Conservation (phyloP, 2,329 filamentous ascomycete species). For the Penicillium sp. region DNA sequence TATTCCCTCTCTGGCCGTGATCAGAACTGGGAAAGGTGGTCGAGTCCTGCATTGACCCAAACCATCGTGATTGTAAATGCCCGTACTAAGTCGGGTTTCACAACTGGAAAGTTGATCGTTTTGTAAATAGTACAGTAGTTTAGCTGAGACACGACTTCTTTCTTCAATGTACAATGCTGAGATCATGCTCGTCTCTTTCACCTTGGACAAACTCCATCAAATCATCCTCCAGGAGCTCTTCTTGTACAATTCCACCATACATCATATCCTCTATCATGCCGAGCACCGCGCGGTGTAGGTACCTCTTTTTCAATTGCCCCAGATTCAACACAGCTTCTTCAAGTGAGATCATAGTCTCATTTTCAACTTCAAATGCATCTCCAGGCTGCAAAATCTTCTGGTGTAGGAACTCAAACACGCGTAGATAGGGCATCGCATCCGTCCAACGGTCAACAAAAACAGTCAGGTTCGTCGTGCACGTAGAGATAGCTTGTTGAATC, state of each 20-base stretch:
- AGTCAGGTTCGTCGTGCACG: constrained; percentile 22
- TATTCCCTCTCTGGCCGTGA: constrained; percentile 28
- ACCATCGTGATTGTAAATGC: constrained; percentile 27
- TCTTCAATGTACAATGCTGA: not conserved
- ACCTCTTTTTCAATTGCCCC: constrained; percentile 24
- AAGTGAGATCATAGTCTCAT: not conserved
- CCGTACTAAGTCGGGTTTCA: constrained; percentile 4
- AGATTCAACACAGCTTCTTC: constrained; percentile 20
- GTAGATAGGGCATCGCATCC: constrained; percentile 25
- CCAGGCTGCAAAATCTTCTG: constrained; percentile 10
- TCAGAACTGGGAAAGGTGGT: constrained; percentile 26
- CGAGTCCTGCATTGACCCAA: constrained; percentile 27
- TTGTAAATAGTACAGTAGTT: constrained; percentile 10
- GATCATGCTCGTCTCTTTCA: not conserved
- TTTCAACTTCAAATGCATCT: not conserved
- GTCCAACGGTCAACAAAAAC: constrained; percentile 26
- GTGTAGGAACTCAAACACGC: constrained; percentile 23
- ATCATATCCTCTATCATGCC: constrained; percentile 33
- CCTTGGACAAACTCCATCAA: not conserved
- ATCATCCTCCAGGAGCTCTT: constrained; percentile 5
- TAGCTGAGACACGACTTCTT: not conserved
- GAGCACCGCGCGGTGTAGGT: constrained; percentile 26
- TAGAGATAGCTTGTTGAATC: constrained; percentile 21
- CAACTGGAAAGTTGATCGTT: constrained; percentile 25
- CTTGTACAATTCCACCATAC: constrained; percentile 12